Evolutionary conservation across 225 moss, liverwort and hornwort genomes (phyloP).

Genomic region (Polytrichum formosum): DNA sequence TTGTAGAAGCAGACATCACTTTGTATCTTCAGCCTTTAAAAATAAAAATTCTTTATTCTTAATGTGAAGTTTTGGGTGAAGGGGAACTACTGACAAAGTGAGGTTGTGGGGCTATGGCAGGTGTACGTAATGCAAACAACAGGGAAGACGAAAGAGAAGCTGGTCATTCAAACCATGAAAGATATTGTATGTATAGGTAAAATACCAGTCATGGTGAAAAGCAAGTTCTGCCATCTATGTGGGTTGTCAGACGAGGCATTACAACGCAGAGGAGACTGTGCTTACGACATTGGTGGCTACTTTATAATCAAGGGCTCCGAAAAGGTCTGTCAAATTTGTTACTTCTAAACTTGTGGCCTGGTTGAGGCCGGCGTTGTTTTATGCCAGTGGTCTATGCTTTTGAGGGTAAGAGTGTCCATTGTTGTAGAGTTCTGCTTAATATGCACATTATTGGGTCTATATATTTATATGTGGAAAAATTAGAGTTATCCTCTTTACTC

Average conservation of each 20-base stretch:
- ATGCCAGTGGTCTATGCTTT: too few relatives aligned
- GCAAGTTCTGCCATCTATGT: slow-evolving; percentile 61
- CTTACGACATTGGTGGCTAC: slow-evolving; percentile 84
- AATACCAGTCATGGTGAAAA: slow-evolving; percentile 95
- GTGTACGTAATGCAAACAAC: slow-evolving; percentile 27
- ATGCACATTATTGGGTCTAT: too few relatives aligned
- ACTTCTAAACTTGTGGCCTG: too few relatives aligned
- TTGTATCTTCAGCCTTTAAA: too few relatives aligned
- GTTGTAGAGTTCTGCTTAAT: too few relatives aligned
- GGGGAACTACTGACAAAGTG: not conserved
- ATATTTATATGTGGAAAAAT: too few relatives aligned
- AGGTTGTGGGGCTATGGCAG: slow-evolving; percentile 22
- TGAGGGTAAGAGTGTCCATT: too few relatives aligned
- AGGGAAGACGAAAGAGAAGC: slow-evolving; percentile 21
- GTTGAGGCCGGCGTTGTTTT: too few relatives aligned
- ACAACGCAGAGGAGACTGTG: slow-evolving; percentile 57
- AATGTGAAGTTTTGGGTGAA: too few relatives aligned
- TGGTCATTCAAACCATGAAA: slow-evolving; percentile 30
- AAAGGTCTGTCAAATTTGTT: slow-evolving; percentile 46
- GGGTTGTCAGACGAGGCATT: slow-evolving; percentile 13
- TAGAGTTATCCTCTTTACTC: too few relatives aligned
- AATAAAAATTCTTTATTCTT: too few relatives aligned
- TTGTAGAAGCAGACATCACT: too few relatives aligned
- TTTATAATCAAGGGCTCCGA: slow-evolving; percentile 94
- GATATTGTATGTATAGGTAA: slow-evolving; percentile 71